phyloP scores from a whole-genome alignment of 2,329 filamentous ascomycete genomes.

The Dendryphion nanum region DNA sequence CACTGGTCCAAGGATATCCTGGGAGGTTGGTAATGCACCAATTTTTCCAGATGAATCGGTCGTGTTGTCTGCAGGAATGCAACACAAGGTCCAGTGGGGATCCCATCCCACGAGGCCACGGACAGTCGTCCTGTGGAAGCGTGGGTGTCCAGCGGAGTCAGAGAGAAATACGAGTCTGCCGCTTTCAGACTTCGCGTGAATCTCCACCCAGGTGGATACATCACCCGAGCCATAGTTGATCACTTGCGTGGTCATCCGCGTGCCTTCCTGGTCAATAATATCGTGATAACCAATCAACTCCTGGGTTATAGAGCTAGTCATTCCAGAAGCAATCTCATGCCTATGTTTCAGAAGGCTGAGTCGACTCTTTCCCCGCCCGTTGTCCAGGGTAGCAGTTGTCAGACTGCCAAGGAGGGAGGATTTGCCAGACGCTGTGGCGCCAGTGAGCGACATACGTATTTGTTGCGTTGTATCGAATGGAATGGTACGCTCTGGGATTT shows the following conservation, averaged over 20 bases:
- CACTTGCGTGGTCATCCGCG: slow-evolving; percentile 42
- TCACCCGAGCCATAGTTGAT: slow-evolving; percentile 86
- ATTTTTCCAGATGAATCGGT: slow-evolving; percentile 46
- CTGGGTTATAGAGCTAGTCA: slow-evolving; percentile 92
- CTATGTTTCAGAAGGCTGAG: slow-evolving; percentile 86
- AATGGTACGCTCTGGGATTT: slow-evolving; percentile 4
- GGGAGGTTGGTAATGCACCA: slow-evolving; percentile 50
- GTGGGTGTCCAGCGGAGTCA: slow-evolving; percentile 87
- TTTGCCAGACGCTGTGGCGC: slow-evolving; percentile 88
- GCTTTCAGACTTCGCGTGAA: slow-evolving; percentile 73
- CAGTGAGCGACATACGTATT: slow-evolving; percentile 81
- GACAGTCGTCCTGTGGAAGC: slow-evolving; percentile 84
- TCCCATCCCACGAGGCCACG: slow-evolving; percentile 93
- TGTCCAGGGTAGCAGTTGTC: slow-evolving; percentile 84
- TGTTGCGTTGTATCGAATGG: slow-evolving; percentile 52
- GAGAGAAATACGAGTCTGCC: slow-evolving; percentile 83
- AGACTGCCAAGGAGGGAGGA: slow-evolving; percentile 86
- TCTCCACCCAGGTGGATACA: slow-evolving; percentile 90
- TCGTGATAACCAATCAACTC: slow-evolving; percentile 81
- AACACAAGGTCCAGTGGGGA: slow-evolving; percentile 89
- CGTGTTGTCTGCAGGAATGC: slow-evolving; percentile 76
- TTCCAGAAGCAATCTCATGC: slow-evolving; percentile 86
- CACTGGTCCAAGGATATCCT: slow-evolving; percentile 52
- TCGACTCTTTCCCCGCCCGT: slow-evolving; percentile 86
- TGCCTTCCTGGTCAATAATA: slow-evolving; percentile 11